These are phyloP conservation scores for Tanacetum coccineum DNA, from an alignment of 129 eudicot species.

Conservation along the genomic window DNA sequence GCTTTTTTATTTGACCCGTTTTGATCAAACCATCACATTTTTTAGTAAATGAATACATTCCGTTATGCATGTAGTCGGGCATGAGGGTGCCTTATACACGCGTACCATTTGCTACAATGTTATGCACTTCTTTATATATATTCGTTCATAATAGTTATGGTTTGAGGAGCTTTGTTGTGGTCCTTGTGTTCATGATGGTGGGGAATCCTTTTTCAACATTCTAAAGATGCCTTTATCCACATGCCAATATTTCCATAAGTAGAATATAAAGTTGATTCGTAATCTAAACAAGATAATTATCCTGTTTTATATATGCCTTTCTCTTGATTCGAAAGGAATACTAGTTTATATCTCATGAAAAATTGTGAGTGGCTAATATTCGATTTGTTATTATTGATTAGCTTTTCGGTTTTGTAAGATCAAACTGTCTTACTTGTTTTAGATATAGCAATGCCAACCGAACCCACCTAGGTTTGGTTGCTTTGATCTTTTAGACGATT, in stretches of 20 bases:
- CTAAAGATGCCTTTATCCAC: constrained; percentile 30
- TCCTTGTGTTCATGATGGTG: constrained; percentile 11
- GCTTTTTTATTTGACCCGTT: too few relatives aligned
- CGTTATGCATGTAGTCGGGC: not conserved
- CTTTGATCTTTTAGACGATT: too few relatives aligned
- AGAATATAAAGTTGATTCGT: constrained; percentile 22
- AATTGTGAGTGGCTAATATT: constrained; percentile 13
- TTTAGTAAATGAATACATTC: too few relatives aligned
- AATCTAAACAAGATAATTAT: constrained; percentile 14
- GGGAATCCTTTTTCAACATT: constrained; percentile 23
- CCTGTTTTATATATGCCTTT: constrained; percentile 18
- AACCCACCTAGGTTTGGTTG: too few relatives aligned
- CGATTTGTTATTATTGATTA: not conserved
- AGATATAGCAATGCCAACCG: not conserved
- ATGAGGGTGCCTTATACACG: constrained; percentile 9
- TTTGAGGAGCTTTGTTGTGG: constrained; percentile 9
- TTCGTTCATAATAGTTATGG: not conserved
- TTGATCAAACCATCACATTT: too few relatives aligned
- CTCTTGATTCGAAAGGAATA: constrained; percentile 14
- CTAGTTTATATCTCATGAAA: not conserved
- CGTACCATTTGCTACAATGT: constrained; percentile 4
- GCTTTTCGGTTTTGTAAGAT: not conserved
- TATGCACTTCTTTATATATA: constrained; percentile 11
- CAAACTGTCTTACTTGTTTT: not conserved
- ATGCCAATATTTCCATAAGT: constrained; percentile 27